Evolutionary conservation across 2,329 filamentous ascomycete genomes (phyloP).

Genomic region (Colletotrichum orchidophilum): DNA sequence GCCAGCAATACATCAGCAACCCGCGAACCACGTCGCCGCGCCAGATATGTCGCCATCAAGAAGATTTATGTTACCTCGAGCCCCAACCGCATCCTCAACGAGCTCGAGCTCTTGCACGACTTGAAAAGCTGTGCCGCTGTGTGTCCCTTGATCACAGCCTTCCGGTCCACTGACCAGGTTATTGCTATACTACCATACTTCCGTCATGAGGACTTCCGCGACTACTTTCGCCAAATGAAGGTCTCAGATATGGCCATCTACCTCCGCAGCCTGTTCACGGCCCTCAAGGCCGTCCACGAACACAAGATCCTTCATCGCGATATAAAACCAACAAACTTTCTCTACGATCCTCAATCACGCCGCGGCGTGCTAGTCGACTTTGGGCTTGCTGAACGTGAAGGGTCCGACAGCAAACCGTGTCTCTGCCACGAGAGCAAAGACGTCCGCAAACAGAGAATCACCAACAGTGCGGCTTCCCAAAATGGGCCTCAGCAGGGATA

Average conservation of each 20-base stretch:
- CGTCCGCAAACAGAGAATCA: conserved; percentile 68
- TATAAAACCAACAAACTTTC: conserved; percentile 97
- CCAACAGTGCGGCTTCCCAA: conserved; percentile 66
- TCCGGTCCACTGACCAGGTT: conserved; percentile 92
- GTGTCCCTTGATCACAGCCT: conserved; percentile 96
- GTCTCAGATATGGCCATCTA: conserved; percentile 89
- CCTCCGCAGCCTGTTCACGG: conserved; percentile 87
- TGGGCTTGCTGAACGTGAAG: conserved; percentile 89
- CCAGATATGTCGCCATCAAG: conserved; percentile 94
- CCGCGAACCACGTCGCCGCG: conserved; percentile 37
- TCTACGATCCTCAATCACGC: conserved; percentile 84
- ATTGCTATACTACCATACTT: conserved; percentile 96
- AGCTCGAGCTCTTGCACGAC: conserved; percentile 91
- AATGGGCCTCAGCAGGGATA: conserved; percentile 71
- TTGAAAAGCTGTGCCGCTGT: conserved; percentile 85
- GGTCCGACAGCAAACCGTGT: conserved; percentile 81
- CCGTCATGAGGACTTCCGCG: conserved; percentile 91
- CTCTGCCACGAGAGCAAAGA: conserved; percentile 76
- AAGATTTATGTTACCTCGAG: conserved; percentile 99
- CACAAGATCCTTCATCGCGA: conserved; percentile 91
- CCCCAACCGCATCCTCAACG: conserved; percentile 91
- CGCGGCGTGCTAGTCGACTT: conserved; percentile 98
- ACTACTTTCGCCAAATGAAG: conserved; percentile 92
- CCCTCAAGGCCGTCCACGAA: conserved; percentile 83
- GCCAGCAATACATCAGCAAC: conserved; percentile 46